Base-by-base conservation (phyloP, 176 grass and related monocot genomes). In the Avena eriantha region DNA sequence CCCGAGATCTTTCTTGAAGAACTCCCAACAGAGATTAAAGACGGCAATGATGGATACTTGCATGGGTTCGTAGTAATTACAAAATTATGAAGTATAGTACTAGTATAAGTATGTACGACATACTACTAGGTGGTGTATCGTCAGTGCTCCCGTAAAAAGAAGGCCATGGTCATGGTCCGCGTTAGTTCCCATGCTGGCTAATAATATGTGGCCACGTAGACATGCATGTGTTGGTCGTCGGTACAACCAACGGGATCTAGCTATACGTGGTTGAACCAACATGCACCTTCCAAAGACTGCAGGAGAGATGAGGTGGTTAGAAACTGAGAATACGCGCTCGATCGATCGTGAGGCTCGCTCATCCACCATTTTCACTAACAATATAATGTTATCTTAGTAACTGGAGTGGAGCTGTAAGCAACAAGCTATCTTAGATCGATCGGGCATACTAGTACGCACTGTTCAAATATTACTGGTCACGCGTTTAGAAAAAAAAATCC, bases 1-100 rank as follows among this genome's bases (percentile, higher is more conserved):
- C 39, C 70, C 36, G 41, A 60, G 68, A 90, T 90, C 88, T 82
- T 90, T 58, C 78, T 86, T 69, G 78, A 90, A 81, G 1, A 35
- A 76, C 47, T 16, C n/a, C 54, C 64, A 35, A 17, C 64, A 35
- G 33, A 39, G 33, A 39, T 7, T 17, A 26, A 81, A 68, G 21
- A 54, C 17, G 12, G 5, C 4, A 15, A 56, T 78, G 76, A 31
- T 18, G 11, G 2, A 59, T 7, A 4, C 8, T 24, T 13, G 10
- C 22, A 63, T 63, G 59, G 59, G 59, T 26, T 58, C n/a, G 57
- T 60, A 58, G n/a, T 58, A 47, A 47, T 11, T 47, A 47, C 45
- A 47, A 47, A 47, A 47, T 47, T 47, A 47, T 47, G 8, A 47
- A 11, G 45, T 41, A 41, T 4, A 41, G 39, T 47, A 47, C 45